Evolutionary conservation across 2,329 filamentous ascomycete genomes (phyloP), one percentile per base, ranked within the genome.

Genomic region (Aspergillus calidoustus): DNA sequence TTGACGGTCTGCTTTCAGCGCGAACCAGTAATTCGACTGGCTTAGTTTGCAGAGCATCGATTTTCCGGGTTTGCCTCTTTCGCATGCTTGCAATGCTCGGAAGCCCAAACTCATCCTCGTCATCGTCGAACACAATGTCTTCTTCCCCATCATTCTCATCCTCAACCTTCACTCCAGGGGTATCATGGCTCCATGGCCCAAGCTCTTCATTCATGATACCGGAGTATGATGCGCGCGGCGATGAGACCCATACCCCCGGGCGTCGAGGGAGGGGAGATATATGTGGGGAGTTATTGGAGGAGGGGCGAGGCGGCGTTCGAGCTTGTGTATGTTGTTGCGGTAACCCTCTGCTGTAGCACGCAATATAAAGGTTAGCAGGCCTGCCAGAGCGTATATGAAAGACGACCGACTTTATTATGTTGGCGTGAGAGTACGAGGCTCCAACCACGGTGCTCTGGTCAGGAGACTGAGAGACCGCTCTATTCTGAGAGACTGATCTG

Each of bases 401-500:
- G 52, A 54, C 11, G 9, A 61, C 62, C 62, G 94, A 90, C 78
- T 94, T 96, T 70, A 97, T 84, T 74, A 97, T 92, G 79, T 98
- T 93, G 30, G 94, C 92, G 78, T 99, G 95, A 15, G 95, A 98
- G 76, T 99, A 99, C 50, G 93, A 90, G 60, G 95, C 95, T 69
- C 95, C 95, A 62, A 98, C 91, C 41, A 99, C 91, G 64, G 94
- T 86, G 71, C 83, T 87, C 54, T 88, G 80, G 69, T 91, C 89
- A 74, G 86, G 84, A 55, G 81, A 75, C 69, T 81, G 86, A 79
- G 81, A 82, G 79, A 75, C 81, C 78, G 79, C 86, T 81, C 76
- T 85, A 63, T 78, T 81, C 59, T 80, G 74, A 54, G 84, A 83
- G 79, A 83, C 79, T 50, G 84, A 81, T 68, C 83, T 79, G 60